A percentile compares a stretch with the other conserved stretches of the same genome.
phyloP scores from a whole-genome alignment of 306 rosid species.

The Rosa persica region DNA sequence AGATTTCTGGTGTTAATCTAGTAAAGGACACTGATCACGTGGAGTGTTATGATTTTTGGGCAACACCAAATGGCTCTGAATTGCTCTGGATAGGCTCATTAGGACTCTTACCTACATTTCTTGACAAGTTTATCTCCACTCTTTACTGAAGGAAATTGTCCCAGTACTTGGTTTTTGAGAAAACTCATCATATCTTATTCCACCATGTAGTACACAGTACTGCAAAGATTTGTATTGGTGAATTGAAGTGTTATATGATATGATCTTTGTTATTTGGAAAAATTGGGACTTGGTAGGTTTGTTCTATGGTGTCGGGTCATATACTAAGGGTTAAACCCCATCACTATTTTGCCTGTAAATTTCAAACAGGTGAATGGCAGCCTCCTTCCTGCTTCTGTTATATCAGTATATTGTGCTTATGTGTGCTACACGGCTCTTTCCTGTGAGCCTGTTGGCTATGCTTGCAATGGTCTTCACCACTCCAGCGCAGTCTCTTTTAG shows the following conservation, averaged over 20 bases:
- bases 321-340: background rate
- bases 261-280: background rate
- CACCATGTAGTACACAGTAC: background rate
- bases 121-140: background rate
- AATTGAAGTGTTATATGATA: background rate
- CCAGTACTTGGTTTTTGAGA: background rate
- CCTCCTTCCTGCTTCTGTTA: conserved; percentile 93
- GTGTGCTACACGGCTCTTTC: conserved; percentile 90
- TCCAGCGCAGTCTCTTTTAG: conserved; percentile 64
- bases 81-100: background rate
- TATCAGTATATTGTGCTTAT: conserved; percentile 84
- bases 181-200: background rate
- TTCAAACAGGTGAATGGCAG: conserved; percentile 87
- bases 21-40: background rate
- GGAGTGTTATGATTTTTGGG: background rate
- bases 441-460: conserved; percentile 79
- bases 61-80: background rate
- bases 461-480: conserved; percentile 83
- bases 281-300: background rate
- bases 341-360: conserved; percentile 22
- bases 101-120: background rate
- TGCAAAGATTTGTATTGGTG: background rate
- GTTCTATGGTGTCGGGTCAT: background rate
- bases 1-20: background rate
- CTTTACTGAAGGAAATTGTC: no score